Base-by-base conservation (phyloP, 2,329 filamentous ascomycete species). In the Fusarium sp. region DNA sequence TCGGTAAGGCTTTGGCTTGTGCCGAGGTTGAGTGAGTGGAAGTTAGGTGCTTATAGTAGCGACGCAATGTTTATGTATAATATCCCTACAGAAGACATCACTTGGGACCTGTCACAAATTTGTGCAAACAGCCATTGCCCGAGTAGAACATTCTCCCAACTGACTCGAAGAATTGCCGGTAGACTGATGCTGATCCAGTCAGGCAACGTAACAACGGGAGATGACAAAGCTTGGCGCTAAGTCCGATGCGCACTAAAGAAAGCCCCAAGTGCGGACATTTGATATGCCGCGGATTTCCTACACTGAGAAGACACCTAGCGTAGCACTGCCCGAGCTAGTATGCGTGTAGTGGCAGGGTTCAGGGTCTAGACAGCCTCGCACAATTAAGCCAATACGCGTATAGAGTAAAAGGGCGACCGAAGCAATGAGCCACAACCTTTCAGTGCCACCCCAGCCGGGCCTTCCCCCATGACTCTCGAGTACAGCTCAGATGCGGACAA, bases 111-210 rank as follows among this genome's bases (percentile, higher is more conserved):
- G 5, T 37, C 18, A 7, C 34, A 37, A n/a, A 4, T 0, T 37
- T n/a, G 18, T 37, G 2, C 3, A 4, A n/a, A 37, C 10, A n/a
- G 34, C 10, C 34, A 7, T 12, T n/a, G 0, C 18, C 34, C 18
- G 7, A 3, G 7, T 37, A 3, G 10, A n/a, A 37, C 3, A 0
- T 37, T 0, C 18, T 37, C 18, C 18, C 34, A n/a, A 4, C 2
- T 5, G 34, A 37, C 10, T 12, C 12, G 5, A 37, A 7, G 10
- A 7, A 37, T 12, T n/a, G 4, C 34, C 34, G 2, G 10, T 12
- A 37, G 34, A 37, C 11, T n/a, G 18, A 3, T 37, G 34, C 34
- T n/a, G 18, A 37, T 37, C 18, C 10, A 12, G 34, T n/a, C 18
- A 4, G 34, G 34, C 1, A 37, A n/a, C 18, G 34, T 37, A 37